phyloP scores from a whole-genome alignment of 345 rosid genomes.

The Sonneratia alba region DNA sequence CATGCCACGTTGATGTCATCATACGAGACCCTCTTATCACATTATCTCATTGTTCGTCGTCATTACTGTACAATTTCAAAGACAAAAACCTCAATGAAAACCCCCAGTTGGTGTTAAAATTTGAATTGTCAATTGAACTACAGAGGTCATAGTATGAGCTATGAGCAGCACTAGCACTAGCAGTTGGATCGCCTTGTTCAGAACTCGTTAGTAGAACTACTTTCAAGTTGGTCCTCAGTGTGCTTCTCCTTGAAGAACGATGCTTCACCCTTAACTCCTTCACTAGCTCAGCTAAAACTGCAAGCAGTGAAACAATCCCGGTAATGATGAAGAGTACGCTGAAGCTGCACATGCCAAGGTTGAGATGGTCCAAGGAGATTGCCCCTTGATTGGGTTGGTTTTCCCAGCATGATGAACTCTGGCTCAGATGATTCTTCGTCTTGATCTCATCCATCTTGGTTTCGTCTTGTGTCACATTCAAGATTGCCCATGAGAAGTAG shows the following conservation, averaged over 20 bases:
- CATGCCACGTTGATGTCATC: no score
- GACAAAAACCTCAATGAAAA: no score
- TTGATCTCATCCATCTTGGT: slow-evolving; percentile 15
- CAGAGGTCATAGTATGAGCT: no score
- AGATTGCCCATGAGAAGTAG: slow-evolving; percentile 35
- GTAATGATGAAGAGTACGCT: slow-evolving; percentile 34
- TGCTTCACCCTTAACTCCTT: background rate
- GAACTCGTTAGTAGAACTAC: background rate
- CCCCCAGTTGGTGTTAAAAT: no score
- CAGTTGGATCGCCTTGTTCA: background rate
- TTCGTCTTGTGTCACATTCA: slow-evolving; percentile 26
- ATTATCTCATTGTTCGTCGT: no score
- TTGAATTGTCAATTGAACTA: no score
- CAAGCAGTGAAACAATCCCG: background rate
- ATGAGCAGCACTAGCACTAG: no score
- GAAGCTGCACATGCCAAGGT: slow-evolving; percentile 28
- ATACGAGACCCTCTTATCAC: no score
- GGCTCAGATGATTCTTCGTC: background rate
- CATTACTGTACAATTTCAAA: no score
- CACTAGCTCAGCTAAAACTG: background rate
- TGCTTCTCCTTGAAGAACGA: background rate
- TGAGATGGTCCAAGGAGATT: slow-evolving; percentile 12
- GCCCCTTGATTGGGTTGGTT: background rate
- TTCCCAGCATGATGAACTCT: slow-evolving; percentile 4
- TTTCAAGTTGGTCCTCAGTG: background rate